A percentile compares a stretch with the other conserved stretches of the same genome.
Conservation (phyloP, 495 filamentous ascomycete genomes). For the Acidiella bohemica region DNA sequence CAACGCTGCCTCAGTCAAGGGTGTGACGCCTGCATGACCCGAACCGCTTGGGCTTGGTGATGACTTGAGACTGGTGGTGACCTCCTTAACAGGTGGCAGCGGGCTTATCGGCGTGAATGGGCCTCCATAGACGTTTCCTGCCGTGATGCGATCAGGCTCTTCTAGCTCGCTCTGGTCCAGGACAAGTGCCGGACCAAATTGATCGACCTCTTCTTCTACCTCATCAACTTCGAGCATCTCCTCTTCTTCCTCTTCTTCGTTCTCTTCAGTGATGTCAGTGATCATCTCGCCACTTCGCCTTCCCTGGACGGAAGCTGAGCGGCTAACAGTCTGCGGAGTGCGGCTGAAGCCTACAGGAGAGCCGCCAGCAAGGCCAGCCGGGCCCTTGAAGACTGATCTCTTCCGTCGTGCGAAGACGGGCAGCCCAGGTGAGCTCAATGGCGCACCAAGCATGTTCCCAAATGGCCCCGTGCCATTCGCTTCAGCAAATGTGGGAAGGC, state of each 20-base stretch:
- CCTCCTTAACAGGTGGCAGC: slow-evolving; percentile 12
- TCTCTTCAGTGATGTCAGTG: slow-evolving; percentile 73
- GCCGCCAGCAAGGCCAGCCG: slow-evolving; percentile 47
- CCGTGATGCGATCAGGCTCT: slow-evolving; percentile 4
- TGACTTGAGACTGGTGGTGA: not conserved
- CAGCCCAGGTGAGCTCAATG: slow-evolving; percentile 46
- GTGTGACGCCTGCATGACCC: not conserved
- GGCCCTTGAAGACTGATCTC: slow-evolving; percentile 78
- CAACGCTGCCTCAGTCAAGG: slow-evolving; percentile 17
- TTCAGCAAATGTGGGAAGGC: slow-evolving; percentile 26
- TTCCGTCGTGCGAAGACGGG: slow-evolving; percentile 79
- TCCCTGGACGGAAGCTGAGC: slow-evolving; percentile 33
- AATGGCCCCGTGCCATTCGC: slow-evolving; percentile 27
- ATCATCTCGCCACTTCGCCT: slow-evolving; percentile 59
- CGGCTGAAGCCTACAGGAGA: slow-evolving; percentile 28
- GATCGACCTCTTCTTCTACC: slow-evolving; percentile 31
- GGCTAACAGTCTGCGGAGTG: slow-evolving; percentile 27
- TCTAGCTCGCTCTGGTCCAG: not conserved
- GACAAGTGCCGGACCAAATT: slow-evolving; percentile 23
- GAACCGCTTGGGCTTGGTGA: not conserved
- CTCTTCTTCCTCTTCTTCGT: slow-evolving; percentile 34
- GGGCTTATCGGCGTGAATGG: not conserved
- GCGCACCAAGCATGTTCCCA: slow-evolving; percentile 24
- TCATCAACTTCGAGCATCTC: slow-evolving; percentile 19
- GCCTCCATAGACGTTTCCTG: not conserved